A percentile compares a stretch with the other conserved stretches of the same genome.
These are phyloP conservation scores for Penicillium polonicum DNA, from an alignment of 2,329 filamentous ascomycete species.

Conservation along the genomic window DNA sequence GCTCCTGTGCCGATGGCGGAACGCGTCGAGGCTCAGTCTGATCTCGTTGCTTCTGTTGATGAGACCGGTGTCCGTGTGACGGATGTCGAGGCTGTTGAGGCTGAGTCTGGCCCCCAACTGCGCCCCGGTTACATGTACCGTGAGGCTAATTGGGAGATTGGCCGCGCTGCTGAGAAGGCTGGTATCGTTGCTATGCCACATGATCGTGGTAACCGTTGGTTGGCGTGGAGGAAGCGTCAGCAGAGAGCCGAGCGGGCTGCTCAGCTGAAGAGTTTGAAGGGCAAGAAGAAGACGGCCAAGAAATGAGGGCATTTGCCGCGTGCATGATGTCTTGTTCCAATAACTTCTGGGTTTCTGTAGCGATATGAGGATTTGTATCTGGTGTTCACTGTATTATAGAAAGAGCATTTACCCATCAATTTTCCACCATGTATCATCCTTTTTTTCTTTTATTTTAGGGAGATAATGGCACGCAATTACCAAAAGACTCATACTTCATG, in stretches of 20 bases:
- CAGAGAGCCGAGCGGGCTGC: conserved; percentile 51
- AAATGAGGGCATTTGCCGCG: conserved; percentile 28
- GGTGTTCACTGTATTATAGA: conserved; percentile 39
- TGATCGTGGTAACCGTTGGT: conserved; percentile 60
- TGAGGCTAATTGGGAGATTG: conserved; percentile 68
- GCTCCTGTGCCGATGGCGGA: conserved; percentile 49
- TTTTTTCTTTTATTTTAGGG: background rate
- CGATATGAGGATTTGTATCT: conserved; percentile 27
- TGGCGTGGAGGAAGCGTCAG: conserved; percentile 63
- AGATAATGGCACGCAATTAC: background rate
- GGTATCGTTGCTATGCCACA: conserved; percentile 57
- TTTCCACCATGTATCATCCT: background rate
- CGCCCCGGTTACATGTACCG: conserved; percentile 63
- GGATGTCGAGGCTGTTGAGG: conserved; percentile 25
- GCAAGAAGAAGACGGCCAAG: conserved; percentile 45
- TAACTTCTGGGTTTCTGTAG: conserved; percentile 23
- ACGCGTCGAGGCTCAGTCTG: conserved; percentile 21
- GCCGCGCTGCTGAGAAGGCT: conserved; percentile 60
- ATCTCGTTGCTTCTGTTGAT: conserved; percentile 27
- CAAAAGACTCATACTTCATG: background rate
- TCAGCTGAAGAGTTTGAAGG: conserved; percentile 55
- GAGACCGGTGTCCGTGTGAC: conserved; percentile 26
- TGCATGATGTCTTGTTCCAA: conserved; percentile 25
- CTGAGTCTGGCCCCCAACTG: conserved; percentile 37
- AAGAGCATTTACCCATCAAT: conserved; percentile 21